Evolutionary conservation across 1,284 basidiomycete species (phyloP).

Genomic region (Ustilago xerochloae): DNA sequence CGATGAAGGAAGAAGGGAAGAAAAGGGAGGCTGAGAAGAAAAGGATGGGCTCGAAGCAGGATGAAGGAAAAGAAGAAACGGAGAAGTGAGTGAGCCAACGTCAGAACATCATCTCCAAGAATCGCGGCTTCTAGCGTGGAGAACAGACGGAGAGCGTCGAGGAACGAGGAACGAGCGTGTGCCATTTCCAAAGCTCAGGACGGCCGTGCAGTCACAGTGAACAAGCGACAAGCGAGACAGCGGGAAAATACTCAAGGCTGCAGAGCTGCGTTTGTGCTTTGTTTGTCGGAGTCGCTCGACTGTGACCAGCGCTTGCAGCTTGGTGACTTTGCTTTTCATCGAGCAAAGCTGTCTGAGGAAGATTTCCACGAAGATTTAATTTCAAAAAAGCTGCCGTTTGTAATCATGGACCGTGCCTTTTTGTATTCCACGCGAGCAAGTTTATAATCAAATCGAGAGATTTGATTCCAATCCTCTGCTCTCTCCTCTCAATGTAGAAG

Average conservation of each 20-base stretch:
- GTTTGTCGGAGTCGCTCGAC: constrained; percentile 1
- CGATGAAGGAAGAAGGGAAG: not conserved
- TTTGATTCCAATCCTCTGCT: not conserved
- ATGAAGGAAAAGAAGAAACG: not conserved
- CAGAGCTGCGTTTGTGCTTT: too few species aligned
- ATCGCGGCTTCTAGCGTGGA: constrained; percentile 2
- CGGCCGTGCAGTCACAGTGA: constrained; percentile 11
- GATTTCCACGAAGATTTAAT: not conserved
- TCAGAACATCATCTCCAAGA: not conserved
- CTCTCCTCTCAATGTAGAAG: too few species aligned
- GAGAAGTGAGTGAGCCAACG: not conserved
- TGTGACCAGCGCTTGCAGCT: constrained; percentile 1
- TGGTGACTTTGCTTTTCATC: not conserved
- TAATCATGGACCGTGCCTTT: not conserved
- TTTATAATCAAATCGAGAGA: constrained; percentile 1
- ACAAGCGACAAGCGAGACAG: not conserved
- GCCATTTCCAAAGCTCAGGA: not conserved
- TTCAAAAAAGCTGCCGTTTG: not conserved
- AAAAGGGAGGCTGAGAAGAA: not conserved
- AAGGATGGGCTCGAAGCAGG: not conserved
- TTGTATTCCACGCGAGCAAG: not conserved
- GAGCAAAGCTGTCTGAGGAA: not conserved
- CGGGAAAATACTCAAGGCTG: constrained; percentile 1
- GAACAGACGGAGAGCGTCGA: not conserved
- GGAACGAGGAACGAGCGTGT: not conserved